Evolutionary conservation across 2,329 filamentous ascomycete genomes (phyloP), one percentile per base, ranked within the genome.

Genomic region (Diaporthe batatas): DNA sequence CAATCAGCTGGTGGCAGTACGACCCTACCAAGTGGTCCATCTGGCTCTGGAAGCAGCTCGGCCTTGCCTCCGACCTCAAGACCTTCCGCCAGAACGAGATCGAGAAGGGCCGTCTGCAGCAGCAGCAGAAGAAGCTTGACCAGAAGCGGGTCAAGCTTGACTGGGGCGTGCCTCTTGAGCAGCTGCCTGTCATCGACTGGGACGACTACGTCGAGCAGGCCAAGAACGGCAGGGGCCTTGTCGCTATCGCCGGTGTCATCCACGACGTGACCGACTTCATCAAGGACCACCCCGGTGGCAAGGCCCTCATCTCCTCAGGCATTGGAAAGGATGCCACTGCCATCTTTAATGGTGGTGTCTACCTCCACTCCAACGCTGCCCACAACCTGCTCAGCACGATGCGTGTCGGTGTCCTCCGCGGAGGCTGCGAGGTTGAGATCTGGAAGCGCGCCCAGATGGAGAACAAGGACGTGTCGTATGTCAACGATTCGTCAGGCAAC

Each of bases 1-100:
- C 94, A 75, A 96, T 96, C 77, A 88, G 94, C 84, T 97, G 94
- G 94, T 92, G 91, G 85, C 94, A 97, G 85, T 97, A 97, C 80
- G 94, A 97, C 82, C 94, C 94, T 59, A 97, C 94, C 82, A 97
- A 97, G 87, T 96, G 94, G 94, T 89, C 86, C 81, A 97, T 97
- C 86, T 94, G 91, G 91, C 79, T 87, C 73, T 95, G 93, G 92
- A 96, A 96, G 90, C 90, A 92, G 84, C 84, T 96, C 71, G 94
- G 94, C 73, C 90, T 97, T 70, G 94, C 94, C 79, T 94, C 92
- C 80, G 93, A 96, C 83, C 89, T 97, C 72, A 97, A 97, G 90
- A 90, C 95, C 84, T 97, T 97, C 91, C 93, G 93, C 78, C 86
- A 90, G 84, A 97, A 97, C 83, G 94, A 97, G 83, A 97, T 97